Conservation (phyloP, 1,284 basidiomycete species). For the Trichosporon inkin region DNA sequence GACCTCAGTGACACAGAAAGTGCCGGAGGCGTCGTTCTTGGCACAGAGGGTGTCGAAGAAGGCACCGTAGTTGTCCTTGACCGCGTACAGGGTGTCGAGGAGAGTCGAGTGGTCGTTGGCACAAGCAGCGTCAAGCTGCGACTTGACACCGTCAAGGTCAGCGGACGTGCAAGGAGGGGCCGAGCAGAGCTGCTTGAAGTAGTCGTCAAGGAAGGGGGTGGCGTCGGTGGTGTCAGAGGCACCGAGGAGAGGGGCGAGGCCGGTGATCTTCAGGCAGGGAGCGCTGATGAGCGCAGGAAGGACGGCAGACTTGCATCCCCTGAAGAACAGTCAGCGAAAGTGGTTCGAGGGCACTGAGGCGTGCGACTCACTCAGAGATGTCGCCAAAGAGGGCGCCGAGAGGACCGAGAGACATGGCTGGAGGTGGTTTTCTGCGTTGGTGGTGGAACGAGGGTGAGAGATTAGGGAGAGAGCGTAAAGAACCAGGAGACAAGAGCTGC, state of each 20-base stretch:
- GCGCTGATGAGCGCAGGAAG: conserved; percentile 1
- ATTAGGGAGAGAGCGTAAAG: neutral
- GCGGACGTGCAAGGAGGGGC: conserved; percentile 36
- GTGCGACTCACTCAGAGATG: conserved; percentile 2
- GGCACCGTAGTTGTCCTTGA: conserved; percentile 34
- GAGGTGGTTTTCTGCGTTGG: neutral
- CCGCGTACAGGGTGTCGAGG: conserved; percentile 18
- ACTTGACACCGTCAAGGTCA: conserved; percentile 32
- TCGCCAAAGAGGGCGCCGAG: neutral
- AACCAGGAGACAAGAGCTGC: neutral
- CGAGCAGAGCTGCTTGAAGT: conserved; percentile 37
- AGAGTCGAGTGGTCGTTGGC: neutral
- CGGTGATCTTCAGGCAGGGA: conserved; percentile 36
- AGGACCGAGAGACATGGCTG: neutral
- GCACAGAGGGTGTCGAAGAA: conserved; percentile 39
- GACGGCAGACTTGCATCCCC: neutral
- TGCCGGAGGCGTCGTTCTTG: conserved; percentile 37
- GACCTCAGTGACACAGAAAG: conserved; percentile 31
- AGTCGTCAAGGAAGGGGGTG: conserved; percentile 34
- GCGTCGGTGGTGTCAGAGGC: conserved; percentile 27
- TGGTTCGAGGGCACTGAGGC: too few species aligned
- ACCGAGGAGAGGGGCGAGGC: conserved; percentile 28
- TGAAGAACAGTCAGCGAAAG: neutral
- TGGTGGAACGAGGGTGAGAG: neutral
- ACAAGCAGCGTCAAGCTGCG: neutral